These are phyloP conservation scores for Quercus rubra DNA, from an alignment of 306 rosid species.

Conservation along the genomic window DNA sequence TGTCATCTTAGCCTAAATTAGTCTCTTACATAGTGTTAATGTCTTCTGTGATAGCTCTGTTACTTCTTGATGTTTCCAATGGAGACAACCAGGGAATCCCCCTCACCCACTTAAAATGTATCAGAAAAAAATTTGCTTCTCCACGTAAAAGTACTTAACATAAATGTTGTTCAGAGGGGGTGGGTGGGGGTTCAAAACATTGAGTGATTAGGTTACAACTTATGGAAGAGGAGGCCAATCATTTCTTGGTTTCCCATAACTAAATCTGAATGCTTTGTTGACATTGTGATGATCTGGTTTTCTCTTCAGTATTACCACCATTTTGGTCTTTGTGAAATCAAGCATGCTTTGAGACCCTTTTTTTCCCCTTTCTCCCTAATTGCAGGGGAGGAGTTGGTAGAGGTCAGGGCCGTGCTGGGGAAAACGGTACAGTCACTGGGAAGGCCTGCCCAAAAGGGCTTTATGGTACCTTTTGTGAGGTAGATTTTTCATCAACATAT, in stretches of 20 bases:
- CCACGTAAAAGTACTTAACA: background rate
- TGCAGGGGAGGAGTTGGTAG: slow-evolving; percentile 88
- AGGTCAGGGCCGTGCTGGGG: slow-evolving; percentile 76
- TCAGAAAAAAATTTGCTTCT: background rate
- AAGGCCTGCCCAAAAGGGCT: slow-evolving; percentile 84
- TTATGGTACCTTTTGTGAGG: slow-evolving; percentile 90
- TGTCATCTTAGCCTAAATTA: background rate
- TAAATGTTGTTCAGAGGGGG: background rate
- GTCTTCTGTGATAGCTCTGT: background rate
- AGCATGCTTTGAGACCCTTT: background rate
- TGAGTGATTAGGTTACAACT: background rate
- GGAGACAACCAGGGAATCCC: too few relatives aligned
- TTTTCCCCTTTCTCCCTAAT: slow-evolving; percentile 6
- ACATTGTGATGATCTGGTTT: background rate
- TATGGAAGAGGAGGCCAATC: background rate
- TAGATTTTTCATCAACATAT: slow-evolving; percentile 25
- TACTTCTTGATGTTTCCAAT: background rate
- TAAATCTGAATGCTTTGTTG: background rate
- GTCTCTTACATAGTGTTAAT: background rate
- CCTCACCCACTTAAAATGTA: too few relatives aligned
- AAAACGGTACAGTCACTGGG: slow-evolving; percentile 83
- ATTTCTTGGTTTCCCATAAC: background rate
- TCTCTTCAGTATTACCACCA: background rate
- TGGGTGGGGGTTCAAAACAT: background rate
- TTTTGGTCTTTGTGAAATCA: background rate